Evolutionary conservation across 768 basidiomycete species (phyloP).

Genomic region (Boletus bicolor): DNA sequence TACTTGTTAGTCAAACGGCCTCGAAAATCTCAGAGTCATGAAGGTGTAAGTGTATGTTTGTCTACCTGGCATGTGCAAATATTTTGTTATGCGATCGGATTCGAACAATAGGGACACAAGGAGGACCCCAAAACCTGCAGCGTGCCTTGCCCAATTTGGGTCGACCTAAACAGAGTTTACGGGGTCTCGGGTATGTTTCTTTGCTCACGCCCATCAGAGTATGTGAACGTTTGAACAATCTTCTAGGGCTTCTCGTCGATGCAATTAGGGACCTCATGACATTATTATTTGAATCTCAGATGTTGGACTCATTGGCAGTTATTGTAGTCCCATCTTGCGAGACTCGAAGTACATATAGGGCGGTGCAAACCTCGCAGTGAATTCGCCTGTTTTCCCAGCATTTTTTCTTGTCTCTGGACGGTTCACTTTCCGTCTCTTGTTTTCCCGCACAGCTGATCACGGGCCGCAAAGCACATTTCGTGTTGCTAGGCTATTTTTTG

Average conservation of each 20-base stretch:
- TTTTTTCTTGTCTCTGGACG: neutral
- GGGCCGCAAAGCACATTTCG: neutral
- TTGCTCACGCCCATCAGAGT: neutral
- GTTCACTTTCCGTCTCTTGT: neutral
- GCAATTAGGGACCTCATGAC: too few species aligned
- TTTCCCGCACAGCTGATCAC: neutral
- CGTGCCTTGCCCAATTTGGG: neutral
- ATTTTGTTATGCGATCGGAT: slow-evolving; percentile 1
- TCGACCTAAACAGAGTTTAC: slow-evolving; percentile 15
- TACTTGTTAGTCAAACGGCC: slow-evolving; percentile 1
- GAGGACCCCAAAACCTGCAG: slow-evolving; percentile 12
- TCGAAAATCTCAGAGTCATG: slow-evolving; percentile 5
- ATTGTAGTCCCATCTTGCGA: neutral
- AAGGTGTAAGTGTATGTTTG: slow-evolving; percentile 12
- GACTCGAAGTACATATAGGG: too few species aligned
- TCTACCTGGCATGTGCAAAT: slow-evolving; percentile 14
- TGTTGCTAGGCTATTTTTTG: neutral
- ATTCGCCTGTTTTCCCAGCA: neutral
- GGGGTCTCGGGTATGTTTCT: slow-evolving; percentile 7
- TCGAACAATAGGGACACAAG: slow-evolving; percentile 7
- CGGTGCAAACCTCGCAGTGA: neutral
- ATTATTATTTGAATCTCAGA: too few species aligned
- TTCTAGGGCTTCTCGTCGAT: neutral
- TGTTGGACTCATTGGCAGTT: neutral
- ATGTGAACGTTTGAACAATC: neutral